These are phyloP conservation scores for Penicillium capsulatum DNA, from an alignment of 2,329 filamentous ascomycete genomes.

Conservation along the genomic window DNA sequence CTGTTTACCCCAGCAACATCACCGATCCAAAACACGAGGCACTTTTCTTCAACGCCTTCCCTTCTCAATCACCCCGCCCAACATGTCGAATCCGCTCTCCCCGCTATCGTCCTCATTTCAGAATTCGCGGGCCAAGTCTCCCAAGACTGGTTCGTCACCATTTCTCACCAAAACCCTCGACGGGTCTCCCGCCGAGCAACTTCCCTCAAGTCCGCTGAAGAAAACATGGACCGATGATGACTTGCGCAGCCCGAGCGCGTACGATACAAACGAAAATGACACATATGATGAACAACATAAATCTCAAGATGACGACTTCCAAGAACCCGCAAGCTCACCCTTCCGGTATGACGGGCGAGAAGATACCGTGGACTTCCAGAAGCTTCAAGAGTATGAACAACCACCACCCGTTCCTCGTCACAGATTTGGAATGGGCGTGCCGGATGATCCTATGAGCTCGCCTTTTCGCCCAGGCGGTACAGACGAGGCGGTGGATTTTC, in stretches of 20 bases:
- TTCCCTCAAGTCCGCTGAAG: slow-evolving; percentile 27
- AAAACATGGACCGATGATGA: slow-evolving; percentile 16
- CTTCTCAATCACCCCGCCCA: slow-evolving; percentile 5
- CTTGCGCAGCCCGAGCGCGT: slow-evolving; percentile 9
- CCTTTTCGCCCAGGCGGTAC: slow-evolving; percentile 33
- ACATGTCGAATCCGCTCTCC: slow-evolving; percentile 41
- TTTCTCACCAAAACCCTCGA: slow-evolving; percentile 22
- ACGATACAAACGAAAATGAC: slow-evolving; percentile 16
- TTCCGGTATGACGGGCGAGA: slow-evolving; percentile 34
- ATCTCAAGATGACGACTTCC: slow-evolving; percentile 18
- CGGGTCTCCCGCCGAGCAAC: slow-evolving; percentile 21
- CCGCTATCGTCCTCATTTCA: slow-evolving; percentile 41
- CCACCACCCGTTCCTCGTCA: slow-evolving; percentile 9
- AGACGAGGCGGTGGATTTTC: slow-evolving; percentile 32
- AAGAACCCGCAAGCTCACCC: slow-evolving; percentile 34
- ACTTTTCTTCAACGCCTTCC: slow-evolving; percentile 1
- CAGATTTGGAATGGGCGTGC: slow-evolving; percentile 6
- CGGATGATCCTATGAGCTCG: slow-evolving; percentile 30
- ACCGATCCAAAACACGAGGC: neutral
- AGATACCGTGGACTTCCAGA: slow-evolving; percentile 32
- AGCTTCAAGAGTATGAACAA: slow-evolving; percentile 14
- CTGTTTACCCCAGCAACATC: slow-evolving; percentile 22
- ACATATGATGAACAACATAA: slow-evolving; percentile 20
- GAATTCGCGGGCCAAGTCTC: slow-evolving; percentile 37
- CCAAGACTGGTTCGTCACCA: slow-evolving; percentile 20